Conservation (phyloP, 805 yeast genomes). For the Candida anglica region DNA sequence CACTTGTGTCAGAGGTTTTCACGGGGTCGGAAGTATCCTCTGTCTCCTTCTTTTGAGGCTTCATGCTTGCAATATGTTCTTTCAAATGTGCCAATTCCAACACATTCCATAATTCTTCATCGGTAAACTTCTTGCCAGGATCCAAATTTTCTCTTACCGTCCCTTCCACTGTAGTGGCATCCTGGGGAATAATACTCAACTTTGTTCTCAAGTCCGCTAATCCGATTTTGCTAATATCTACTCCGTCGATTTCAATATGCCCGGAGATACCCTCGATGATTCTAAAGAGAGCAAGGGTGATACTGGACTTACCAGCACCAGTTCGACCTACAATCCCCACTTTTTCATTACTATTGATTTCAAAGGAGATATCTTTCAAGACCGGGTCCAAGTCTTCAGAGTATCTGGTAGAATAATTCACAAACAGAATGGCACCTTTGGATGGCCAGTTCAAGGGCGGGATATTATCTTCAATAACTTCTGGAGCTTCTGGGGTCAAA, state of each 20-base stretch:
- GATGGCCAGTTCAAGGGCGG: slow-evolving; percentile 17
- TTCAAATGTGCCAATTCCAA: slow-evolving; percentile 23
- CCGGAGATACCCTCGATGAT: slow-evolving; percentile 23
- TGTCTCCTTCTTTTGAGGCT: no score
- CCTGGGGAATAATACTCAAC: slow-evolving; percentile 26
- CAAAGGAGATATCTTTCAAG: slow-evolving; percentile 16
- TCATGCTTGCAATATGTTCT: slow-evolving; percentile 19
- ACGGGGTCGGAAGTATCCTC: no score
- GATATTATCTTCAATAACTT: slow-evolving; percentile 8
- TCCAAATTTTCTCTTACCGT: slow-evolving; percentile 22
- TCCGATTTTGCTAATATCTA: slow-evolving; percentile 18
- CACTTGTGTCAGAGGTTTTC: no score
- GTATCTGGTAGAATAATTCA: slow-evolving; percentile 20
- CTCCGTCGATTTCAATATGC: slow-evolving; percentile 18
- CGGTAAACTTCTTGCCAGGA: slow-evolving; percentile 18
- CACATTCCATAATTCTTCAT: slow-evolving; percentile 23
- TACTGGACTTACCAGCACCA: slow-evolving; percentile 27
- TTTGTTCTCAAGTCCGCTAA: slow-evolving; percentile 21
- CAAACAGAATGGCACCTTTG: slow-evolving; percentile 17
- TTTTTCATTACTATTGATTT: slow-evolving; percentile 19
- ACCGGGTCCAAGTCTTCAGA: slow-evolving; percentile 22
- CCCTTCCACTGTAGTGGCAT: slow-evolving; percentile 22
- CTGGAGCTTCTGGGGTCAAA: slow-evolving; percentile 15
- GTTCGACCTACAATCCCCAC: slow-evolving; percentile 28
- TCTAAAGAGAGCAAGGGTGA: slow-evolving; percentile 24